Evolutionary conservation across 139 green algal genomes (phyloP).

Genomic region (Volvox reticuliferus): DNA sequence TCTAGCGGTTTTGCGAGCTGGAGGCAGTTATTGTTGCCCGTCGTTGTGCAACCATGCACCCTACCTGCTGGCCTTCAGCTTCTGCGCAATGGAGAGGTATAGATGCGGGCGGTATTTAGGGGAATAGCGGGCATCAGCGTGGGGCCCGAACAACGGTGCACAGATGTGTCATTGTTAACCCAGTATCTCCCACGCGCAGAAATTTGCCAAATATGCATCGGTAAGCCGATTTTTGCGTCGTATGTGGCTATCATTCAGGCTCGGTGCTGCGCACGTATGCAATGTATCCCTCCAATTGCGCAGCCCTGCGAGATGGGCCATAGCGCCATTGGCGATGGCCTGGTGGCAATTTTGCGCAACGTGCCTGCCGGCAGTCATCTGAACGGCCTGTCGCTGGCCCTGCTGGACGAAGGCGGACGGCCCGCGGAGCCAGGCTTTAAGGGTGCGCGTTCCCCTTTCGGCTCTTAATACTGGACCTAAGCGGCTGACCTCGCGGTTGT

Average conservation of each 20-base stretch:
- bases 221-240: no score
- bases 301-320: conserved; percentile 25
- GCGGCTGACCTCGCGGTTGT: no score
- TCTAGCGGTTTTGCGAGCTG: not conserved
- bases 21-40: conserved; percentile 31
- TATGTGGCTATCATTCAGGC: not conserved
- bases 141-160: no score
- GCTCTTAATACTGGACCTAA: no score
- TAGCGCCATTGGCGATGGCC: conserved; percentile 17
- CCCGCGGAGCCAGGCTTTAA: conserved; percentile 43
- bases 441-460: not conserved
- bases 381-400: conserved; percentile 62
- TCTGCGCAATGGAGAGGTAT: conserved; percentile 42
- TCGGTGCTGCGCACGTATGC: not conserved
- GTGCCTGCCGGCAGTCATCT: conserved; percentile 61
- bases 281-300: not conserved
- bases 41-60: conserved; percentile 63
- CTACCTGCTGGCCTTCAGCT: conserved; percentile 55
- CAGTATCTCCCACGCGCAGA: no score
- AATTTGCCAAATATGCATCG: no score
- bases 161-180: no score
- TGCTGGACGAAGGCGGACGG: conserved; percentile 66
- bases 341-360: conserved; percentile 38
- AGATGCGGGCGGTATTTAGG: not conserved
- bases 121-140: no score